These are phyloP conservation scores for Psilocybe tampanensis DNA, from an alignment of 768 basidiomycete species.

Conservation along the genomic window DNA sequence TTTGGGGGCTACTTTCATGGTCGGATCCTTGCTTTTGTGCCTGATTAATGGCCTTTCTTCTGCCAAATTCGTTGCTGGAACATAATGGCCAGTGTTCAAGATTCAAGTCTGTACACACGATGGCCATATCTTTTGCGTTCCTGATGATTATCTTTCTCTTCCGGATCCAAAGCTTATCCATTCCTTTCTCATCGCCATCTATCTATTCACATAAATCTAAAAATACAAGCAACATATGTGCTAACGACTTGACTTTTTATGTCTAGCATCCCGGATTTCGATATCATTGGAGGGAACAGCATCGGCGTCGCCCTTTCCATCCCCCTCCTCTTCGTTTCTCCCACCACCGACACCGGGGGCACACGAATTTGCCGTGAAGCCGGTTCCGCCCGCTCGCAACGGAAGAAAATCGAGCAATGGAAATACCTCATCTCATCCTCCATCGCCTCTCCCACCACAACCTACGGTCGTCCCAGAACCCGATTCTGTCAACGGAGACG, in stretches of 20 bases:
- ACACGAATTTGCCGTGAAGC: constrained; percentile 67
- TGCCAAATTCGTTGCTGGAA: too few relatives aligned
- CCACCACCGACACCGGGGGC: constrained; percentile 68
- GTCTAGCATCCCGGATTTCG: constrained; percentile 30
- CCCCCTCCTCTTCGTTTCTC: constrained; percentile 67
- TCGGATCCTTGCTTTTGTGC: too few relatives aligned
- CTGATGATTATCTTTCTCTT: not conserved
- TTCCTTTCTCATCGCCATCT: constrained; percentile 4
- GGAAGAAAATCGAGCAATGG: constrained; percentile 19
- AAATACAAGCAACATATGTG: constrained; percentile 7
- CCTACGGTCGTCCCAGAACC: not conserved
- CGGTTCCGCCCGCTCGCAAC: constrained; percentile 33
- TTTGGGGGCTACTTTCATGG: too few relatives aligned
- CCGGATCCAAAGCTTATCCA: not conserved
- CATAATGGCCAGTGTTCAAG: too few relatives aligned
- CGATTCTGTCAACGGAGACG: constrained; percentile 3
- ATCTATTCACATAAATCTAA: constrained; percentile 4
- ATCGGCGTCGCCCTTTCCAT: constrained; percentile 54
- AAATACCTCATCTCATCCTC: constrained; percentile 9
- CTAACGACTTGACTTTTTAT: constrained; percentile 6
- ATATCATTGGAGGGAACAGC: constrained; percentile 42
- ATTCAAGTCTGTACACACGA: too few relatives aligned
- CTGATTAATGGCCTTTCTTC: too few relatives aligned
- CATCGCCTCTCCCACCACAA: constrained; percentile 1
- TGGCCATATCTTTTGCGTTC: not conserved